Percentiles rank a stretch among this genome's conserved stretches.
These are phyloP conservation scores for Williopsis jadinii DNA, from an alignment of 1,139 yeast genomes.

Conservation along the genomic window DNA sequence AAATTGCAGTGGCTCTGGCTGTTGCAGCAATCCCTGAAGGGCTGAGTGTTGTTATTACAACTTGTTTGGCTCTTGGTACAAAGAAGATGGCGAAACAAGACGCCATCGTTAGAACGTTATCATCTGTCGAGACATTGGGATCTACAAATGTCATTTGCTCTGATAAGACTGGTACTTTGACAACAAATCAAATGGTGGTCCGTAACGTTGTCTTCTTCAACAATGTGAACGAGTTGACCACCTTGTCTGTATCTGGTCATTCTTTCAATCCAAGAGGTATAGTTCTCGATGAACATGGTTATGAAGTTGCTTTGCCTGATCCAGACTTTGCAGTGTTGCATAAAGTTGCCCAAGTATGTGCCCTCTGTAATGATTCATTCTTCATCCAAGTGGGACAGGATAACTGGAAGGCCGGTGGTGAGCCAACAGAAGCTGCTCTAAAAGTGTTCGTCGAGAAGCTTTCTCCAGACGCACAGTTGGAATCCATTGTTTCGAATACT, in stretches of 20 bases:
- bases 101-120: conserved; percentile 71
- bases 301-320: conserved; percentile 17
- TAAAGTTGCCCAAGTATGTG: conserved; percentile 23
- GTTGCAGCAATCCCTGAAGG: conserved; percentile 81
- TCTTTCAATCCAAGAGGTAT: conserved; percentile 30
- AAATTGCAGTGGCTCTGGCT: conserved; percentile 66
- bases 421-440: conserved; percentile 79
- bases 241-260: conserved; percentile 16
- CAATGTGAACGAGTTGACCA: conserved; percentile 9
- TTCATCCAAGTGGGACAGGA: conserved; percentile 19
- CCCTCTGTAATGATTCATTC: conserved; percentile 30
- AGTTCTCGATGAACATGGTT: conserved; percentile 28
- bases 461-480: conserved; percentile 27
- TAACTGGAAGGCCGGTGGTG: conserved; percentile 40
- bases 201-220: conserved; percentile 30
- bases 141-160: conserved; percentile 77
- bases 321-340: conserved; percentile 26
- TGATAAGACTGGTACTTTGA: conserved; percentile 77
- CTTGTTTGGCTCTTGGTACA: conserved; percentile 82
- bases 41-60: conserved; percentile 70
- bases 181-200: conserved; percentile 75
- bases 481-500: conserved; percentile 10
- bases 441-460: conserved; percentile 51
- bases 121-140: conserved; percentile 77
- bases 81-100: conserved; percentile 67